These are phyloP conservation scores for Arxiozyma telluris DNA, from an alignment of 1,139 yeast genomes.

Conservation along the genomic window DNA sequence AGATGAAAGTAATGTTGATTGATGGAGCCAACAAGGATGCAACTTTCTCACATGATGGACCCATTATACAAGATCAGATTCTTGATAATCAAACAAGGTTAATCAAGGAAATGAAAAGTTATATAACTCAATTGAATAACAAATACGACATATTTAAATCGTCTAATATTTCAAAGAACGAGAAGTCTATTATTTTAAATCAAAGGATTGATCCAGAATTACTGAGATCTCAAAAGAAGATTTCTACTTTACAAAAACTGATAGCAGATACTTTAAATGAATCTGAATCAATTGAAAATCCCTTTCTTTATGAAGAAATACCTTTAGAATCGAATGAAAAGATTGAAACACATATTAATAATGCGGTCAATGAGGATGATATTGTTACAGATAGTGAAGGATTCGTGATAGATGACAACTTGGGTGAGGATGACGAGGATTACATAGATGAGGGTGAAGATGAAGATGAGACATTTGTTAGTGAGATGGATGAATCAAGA, in stretches of 20 bases:
- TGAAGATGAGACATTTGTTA: background rate
- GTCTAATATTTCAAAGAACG: slow-evolving; percentile 24
- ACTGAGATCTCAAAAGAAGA: slow-evolving; percentile 6
- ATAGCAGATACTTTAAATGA: slow-evolving; percentile 1
- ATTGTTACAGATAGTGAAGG: slow-evolving; percentile 1
- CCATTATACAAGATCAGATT: background rate
- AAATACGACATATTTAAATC: slow-evolving; percentile 23
- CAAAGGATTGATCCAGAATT: slow-evolving; percentile 14
- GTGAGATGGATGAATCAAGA: slow-evolving; percentile 7
- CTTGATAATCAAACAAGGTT: slow-evolving; percentile 1
- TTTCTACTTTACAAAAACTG: slow-evolving; percentile 3
- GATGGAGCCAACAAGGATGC: background rate
- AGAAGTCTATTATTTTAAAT: slow-evolving; percentile 12
- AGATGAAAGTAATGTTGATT: background rate
- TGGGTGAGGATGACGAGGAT: background rate
- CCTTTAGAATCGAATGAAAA: background rate
- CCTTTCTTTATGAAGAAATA: background rate
- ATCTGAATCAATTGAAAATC: background rate
- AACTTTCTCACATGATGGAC: background rate
- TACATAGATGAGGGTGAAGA: background rate
- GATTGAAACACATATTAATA: background rate
- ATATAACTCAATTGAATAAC: slow-evolving; percentile 2
- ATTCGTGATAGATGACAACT: slow-evolving; percentile 2
- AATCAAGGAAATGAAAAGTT: slow-evolving; percentile 1
- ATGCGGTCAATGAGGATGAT: background rate